phyloP scores from a whole-genome alignment of 2,329 filamentous ascomycete genomes.

The Mycocentrospora acerina region DNA sequence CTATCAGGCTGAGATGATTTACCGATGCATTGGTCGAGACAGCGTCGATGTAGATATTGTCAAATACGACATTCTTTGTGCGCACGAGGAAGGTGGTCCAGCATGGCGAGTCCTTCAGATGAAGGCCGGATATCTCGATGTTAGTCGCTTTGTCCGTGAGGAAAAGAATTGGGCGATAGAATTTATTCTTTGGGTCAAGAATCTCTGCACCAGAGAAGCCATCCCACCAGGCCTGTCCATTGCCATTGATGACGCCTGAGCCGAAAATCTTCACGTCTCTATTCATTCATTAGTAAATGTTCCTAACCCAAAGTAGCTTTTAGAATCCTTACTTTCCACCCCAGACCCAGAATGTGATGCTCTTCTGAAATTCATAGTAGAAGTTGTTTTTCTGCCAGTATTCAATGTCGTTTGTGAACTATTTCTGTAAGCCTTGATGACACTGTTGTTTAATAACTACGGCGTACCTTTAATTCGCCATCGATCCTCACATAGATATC shows the following conservation, averaged over 20 bases:
- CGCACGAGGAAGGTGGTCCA: constrained; percentile 66
- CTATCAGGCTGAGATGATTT: not conserved
- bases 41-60: constrained; percentile 57
- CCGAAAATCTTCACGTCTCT: constrained; percentile 61
- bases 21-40: constrained; percentile 51
- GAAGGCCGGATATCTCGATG: constrained; percentile 58
- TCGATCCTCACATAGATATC: constrained; percentile 61
- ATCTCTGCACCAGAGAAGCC: constrained; percentile 50
- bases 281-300: constrained; percentile 5
- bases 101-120: constrained; percentile 62
- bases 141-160: constrained; percentile 63
- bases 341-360: constrained; percentile 66
- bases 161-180: constrained; percentile 62
- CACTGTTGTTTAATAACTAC: not conserved
- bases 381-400: constrained; percentile 56
- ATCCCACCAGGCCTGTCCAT: constrained; percentile 54
- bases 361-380: constrained; percentile 55
- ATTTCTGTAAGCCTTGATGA: constrained; percentile 4
- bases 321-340: constrained; percentile 50
- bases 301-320: not conserved
- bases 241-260: constrained; percentile 53
- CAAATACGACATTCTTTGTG: constrained; percentile 57
- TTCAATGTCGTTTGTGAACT: constrained; percentile 51
- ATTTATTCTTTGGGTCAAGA: constrained; percentile 56
- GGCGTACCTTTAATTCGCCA: constrained; percentile 51